Evolutionary conservation across 108 stramenopile species (phyloP), one percentile per base, ranked within the genome.

Genomic region (Cyclotella choctawhatcheeana): DNA sequence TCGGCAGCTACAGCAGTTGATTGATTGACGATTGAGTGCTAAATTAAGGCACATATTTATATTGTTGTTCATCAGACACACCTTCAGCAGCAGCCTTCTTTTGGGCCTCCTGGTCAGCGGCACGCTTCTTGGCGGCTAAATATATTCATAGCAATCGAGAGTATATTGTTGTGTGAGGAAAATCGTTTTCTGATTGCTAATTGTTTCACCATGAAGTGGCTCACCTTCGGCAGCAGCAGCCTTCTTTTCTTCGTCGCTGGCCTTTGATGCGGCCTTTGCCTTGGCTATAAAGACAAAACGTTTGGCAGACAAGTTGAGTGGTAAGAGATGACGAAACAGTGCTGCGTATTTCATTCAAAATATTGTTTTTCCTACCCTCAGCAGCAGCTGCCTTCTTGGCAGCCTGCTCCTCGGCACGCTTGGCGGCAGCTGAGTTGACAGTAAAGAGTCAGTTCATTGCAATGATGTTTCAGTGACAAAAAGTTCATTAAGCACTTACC

Each of bases 71-170:
- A n/a, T n/a, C n/a, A 40, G 12, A 58, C 56, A 58, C 33, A 58
- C 56, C 56, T 58, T 61, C 60, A 22, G 60, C 35, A 44, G 37
- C 60, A 30, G 83, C 86, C 37, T 81, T 72, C 55, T 69, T 60
- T 51, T 73, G 60, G n/a, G 75, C 75, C 32, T 73, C 67, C 48
- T 69, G 58, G 45, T 66, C 67, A 12, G 82, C 86, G 48, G 69
- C 74, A 24, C 70, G 70, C 20, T 64, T 50, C 14, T 25, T 13
- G 22, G 47, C 44, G 29, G 47, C 44, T 64, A 64, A 6, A 13
- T 25, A 3, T 25, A 64, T 40, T 40, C 37, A 40, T 10, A 40
- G 6, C 12, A 40, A 12, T 40, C 12, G 12, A 40, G 6, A 40
- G 6, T 40, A 12, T 12, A 12, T 10, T 12, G 37, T 40, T 40